Conservation (phyloP, 2,329 filamentous ascomycete genomes). For the Calonectria henricotiae region DNA sequence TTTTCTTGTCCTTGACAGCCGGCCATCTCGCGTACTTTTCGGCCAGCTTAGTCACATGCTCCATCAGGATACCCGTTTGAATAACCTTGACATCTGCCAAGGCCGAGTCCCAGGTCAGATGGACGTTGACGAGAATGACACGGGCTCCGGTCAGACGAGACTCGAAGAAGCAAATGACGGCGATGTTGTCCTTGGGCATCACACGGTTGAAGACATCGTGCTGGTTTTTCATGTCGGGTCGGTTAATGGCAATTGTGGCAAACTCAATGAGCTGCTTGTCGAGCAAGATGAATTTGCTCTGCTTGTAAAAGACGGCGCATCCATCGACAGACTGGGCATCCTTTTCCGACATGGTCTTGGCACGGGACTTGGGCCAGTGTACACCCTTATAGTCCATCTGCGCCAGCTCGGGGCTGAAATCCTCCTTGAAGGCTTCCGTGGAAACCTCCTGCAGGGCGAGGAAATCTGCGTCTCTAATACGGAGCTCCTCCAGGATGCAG, state of each 20-base stretch:
- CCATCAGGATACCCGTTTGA: constrained; percentile 95
- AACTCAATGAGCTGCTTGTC: constrained; percentile 97
- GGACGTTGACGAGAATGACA: constrained; percentile 93
- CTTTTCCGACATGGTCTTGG: constrained; percentile 92
- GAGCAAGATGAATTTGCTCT: constrained; percentile 92
- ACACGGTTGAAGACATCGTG: constrained; percentile 98
- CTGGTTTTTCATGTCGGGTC: constrained; percentile 96
- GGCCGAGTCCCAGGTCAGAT: constrained; percentile 94
- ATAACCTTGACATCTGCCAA: constrained; percentile 96
- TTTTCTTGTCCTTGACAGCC: constrained; percentile 85
- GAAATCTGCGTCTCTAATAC: constrained; percentile 86
- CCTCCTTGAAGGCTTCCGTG: constrained; percentile 91
- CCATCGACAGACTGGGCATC: constrained; percentile 94
- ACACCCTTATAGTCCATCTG: constrained; percentile 94
- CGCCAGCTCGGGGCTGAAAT: constrained; percentile 89
- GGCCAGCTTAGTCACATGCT: constrained; percentile 88
- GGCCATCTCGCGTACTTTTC: constrained; percentile 88
- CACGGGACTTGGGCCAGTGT: constrained; percentile 91
- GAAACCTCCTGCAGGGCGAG: constrained; percentile 96
- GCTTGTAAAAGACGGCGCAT: constrained; percentile 97
- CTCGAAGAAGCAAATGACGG: constrained; percentile 92
- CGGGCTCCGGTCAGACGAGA: constrained; percentile 92
- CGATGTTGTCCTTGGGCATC: constrained; percentile 99
- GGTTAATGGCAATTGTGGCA: constrained; percentile 90
- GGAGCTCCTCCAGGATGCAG: constrained; percentile 87